Evolutionary conservation across 805 yeast genomes (phyloP), one percentile per base, ranked within the genome.

Genomic region (Candida railenensis): DNA sequence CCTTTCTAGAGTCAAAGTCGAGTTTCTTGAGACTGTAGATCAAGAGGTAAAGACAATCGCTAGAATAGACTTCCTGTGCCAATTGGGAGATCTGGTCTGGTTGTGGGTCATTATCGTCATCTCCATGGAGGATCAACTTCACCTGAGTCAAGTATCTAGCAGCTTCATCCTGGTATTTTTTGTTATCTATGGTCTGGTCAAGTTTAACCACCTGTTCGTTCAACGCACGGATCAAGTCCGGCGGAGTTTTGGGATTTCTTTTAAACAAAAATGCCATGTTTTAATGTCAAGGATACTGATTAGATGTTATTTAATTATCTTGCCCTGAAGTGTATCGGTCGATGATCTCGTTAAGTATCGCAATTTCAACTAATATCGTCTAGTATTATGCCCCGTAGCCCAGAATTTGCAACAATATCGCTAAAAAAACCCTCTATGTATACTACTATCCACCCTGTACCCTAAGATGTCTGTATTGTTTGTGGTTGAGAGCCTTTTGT

Each of bases 1-100:
- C 94, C 57, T 92, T 90, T 46, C 97, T 75, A 39, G 95, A 82
- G 61, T 94, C 98, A 66, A 94, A 91, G 52, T 89, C 97, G 46
- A 94, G 74, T 30, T 75, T 73, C n/a, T 69, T 69, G 46, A 94
- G 69, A 56, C 83, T 78, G 16, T 69, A 61, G 12, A 89, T 71
- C 50, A 94, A 66, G 19, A 74, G 73, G 52, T 77, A 78, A 30
- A 94, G 76, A 48, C 87, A 70, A 61, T 90, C 96, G 0, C 86
- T 73, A 7, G 78, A 65, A 58, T 87, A 87, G 2, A 89, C 82
- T 53, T 91, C 97, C 54, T 83, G 87, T 8, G 96, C 89, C 44
- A 94, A 69, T 32, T 74, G 81, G 12, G 87, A 82, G 32, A 89
- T 80, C 48, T 80, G 88, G 54, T 89, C 96, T 1, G 89, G 83